Evolutionary conservation across 2,329 filamentous ascomycete species (phyloP).

Genomic region (Botrytis sinoallii): DNA sequence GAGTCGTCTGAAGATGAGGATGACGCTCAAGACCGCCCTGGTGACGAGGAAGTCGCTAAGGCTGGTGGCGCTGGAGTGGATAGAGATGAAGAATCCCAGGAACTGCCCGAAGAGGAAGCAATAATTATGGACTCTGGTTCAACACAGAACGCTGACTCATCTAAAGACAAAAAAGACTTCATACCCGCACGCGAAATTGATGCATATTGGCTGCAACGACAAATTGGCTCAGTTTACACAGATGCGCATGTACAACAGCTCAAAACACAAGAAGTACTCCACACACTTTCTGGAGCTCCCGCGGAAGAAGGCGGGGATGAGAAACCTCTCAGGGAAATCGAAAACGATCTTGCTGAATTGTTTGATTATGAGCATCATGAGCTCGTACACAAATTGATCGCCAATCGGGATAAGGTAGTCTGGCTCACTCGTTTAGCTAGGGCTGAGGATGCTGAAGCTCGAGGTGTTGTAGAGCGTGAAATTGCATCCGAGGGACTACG

Average conservation of each 20-base stretch:
- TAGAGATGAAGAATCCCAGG: conserved; percentile 49
- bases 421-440: conserved; percentile 89
- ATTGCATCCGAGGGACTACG: conserved; percentile 87
- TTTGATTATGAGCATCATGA: conserved; percentile 98
- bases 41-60: conserved; percentile 48
- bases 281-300: conserved; percentile 73
- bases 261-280: conserved; percentile 81
- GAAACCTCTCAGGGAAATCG: conserved; percentile 84
- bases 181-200: conserved; percentile 89
- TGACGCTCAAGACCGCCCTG: conserved; percentile 57
- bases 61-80: conserved; percentile 49
- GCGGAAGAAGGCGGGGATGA: conserved; percentile 77
- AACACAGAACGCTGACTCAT: conserved; percentile 44
- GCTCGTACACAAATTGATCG: conserved; percentile 83
- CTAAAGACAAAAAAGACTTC: conserved; percentile 51
- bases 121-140: conserved; percentile 77
- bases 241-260: conserved; percentile 92
- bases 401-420: conserved; percentile 89
- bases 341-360: conserved; percentile 97
- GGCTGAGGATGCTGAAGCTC: conserved; percentile 75
- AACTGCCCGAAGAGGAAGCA: conserved; percentile 62
- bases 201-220: conserved; percentile 93
- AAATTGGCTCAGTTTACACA: conserved; percentile 82
- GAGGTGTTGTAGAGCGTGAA: conserved; percentile 76
- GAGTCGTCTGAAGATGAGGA: conserved; percentile 81